Base-by-base conservation (phyloP, 768 basidiomycete genomes). In the Gautieria morchelliformis region DNA sequence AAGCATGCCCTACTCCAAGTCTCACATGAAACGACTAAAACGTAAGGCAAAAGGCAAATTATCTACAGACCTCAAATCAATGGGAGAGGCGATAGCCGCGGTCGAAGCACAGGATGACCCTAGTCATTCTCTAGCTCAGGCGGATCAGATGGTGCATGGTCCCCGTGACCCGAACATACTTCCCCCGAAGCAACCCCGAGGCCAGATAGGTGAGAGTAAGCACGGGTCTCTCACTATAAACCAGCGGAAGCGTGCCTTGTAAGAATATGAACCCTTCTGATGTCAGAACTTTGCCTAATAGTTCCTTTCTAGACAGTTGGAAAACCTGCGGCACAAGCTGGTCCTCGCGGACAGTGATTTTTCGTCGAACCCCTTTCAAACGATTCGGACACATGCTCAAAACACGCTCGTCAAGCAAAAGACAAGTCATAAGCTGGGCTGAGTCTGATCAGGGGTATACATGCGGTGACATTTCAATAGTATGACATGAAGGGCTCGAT, bases 301-400 rank as follows among this genome's bases (percentile, higher is more conserved):
- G 30, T 15, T 35, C 53, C 33, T 14, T 41, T 45, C 11, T 64
- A 91, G 89, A 19, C 73, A 84, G 67, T 61, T 77, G 60, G 89
- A 92, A 66, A 79, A 75, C 53, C 71, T 86, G 27, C 76, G 89
- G 59, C 82, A 85, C 58, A 87, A 87, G 10, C 70, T 84, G 60
- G 82, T 91, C 41, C 73, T 86, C 32, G 74, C 81, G 20, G 84
- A 83, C 63, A 75, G 84, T 5, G 77, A 80, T 40, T 91, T 83
- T 64, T 68, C 79, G 10, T 69, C 77, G 33, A 85, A 84, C 64
- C 89, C 89, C 1, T 91, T 91, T 66, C 73, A 83, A 63, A 84
- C 87, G 1, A 87, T 91, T 62, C 83, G 87, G 5, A 84, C 78
- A 4, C 89, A 92, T 67, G 87, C 84, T 2, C 77, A 84, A 67